phyloP scores from a whole-genome alignment of 208 protist species.

The Crithidia thermophila region DNA sequence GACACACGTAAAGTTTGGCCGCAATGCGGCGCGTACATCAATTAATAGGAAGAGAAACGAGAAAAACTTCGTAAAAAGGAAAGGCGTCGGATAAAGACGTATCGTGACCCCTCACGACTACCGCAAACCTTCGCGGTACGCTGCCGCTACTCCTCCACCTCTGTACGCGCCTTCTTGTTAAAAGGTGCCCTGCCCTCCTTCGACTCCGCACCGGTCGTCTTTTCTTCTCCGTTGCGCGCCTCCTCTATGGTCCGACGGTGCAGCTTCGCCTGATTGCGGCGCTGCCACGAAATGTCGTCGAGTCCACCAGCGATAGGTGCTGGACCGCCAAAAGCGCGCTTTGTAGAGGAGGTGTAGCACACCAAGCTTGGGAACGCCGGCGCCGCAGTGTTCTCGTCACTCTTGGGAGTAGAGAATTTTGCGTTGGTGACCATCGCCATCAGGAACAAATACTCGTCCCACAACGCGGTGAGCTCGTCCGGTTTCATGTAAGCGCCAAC shows the following conservation, averaged over 20 bases:
- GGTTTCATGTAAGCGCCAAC: neutral
- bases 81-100: no score
- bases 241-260: neutral
- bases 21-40: no score
- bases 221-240: neutral
- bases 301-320: slow-evolving; percentile 1
- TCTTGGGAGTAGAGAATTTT: neutral
- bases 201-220: neutral
- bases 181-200: neutral
- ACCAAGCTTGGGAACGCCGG: neutral
- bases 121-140: no score
- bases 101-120: no score
- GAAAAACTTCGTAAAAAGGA: no score
- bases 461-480: neutral
- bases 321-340: neutral
- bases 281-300: slow-evolving; percentile 20
- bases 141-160: no score
- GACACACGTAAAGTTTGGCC: no score
- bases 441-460: slow-evolving; percentile 8
- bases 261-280: slow-evolving; percentile 9
- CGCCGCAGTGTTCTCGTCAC: neutral
- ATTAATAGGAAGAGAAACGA: no score
- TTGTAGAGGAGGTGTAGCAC: slow-evolving; percentile 6
- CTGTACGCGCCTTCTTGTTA: neutral
- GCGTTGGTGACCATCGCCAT: neutral